Conservation (phyloP, 345 rosid genomes). For the Cardiospermum halicacabum region DNA sequence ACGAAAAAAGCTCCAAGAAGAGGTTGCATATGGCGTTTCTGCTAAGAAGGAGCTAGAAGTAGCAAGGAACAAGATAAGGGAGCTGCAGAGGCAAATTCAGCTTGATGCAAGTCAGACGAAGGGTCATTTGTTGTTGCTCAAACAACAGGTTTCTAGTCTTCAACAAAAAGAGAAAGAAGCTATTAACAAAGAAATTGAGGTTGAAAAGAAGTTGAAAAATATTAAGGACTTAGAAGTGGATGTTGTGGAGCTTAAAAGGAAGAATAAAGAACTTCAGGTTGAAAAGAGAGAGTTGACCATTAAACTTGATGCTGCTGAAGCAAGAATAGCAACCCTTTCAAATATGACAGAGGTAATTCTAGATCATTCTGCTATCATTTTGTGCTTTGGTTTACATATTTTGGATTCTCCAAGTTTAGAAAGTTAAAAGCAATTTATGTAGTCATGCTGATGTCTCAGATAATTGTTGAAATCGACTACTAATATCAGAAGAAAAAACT, state of each 20-base stretch:
- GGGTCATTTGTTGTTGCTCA: slow-evolving; percentile 84
- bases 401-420: too few species aligned
- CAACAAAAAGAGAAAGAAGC: slow-evolving; percentile 82
- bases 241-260: slow-evolving; percentile 89
- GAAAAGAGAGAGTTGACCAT: slow-evolving; percentile 85
- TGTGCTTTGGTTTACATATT: neutral
- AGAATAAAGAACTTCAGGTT: slow-evolving; percentile 85
- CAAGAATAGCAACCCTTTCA: slow-evolving; percentile 62
- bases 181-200: slow-evolving; percentile 58
- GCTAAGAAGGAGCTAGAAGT: slow-evolving; percentile 68
- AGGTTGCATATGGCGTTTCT: slow-evolving; percentile 41
- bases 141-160: slow-evolving; percentile 84
- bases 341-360: slow-evolving; percentile 81
- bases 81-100: slow-evolving; percentile 89
- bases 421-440: too few species aligned
- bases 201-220: slow-evolving; percentile 68
- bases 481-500: neutral
- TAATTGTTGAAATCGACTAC: neutral
- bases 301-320: slow-evolving; percentile 80
- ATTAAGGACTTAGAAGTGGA: slow-evolving; percentile 71
- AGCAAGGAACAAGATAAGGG: slow-evolving; percentile 80
- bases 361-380: neutral
- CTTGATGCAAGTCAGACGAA: slow-evolving; percentile 90
- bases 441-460: neutral
- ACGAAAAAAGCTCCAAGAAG: slow-evolving; percentile 89